Evolutionary conservation across 768 basidiomycete species (phyloP).

Genomic region (Dictyophora rubrovolvata): DNA sequence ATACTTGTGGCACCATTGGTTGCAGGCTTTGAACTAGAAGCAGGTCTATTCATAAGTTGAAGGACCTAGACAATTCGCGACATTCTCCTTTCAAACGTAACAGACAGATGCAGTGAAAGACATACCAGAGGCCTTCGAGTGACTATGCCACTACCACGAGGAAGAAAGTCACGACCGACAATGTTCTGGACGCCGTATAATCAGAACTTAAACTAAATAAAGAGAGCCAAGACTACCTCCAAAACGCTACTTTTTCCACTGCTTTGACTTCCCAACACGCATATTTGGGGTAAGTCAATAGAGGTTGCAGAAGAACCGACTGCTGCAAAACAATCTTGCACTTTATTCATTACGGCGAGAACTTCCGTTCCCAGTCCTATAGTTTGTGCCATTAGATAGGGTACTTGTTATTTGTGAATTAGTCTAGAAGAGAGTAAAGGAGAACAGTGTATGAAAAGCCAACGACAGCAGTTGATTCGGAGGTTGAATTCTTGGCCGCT

Average conservation of each 20-base stretch:
- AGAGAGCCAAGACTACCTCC: conserved; percentile 44
- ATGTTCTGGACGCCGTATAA: conserved; percentile 58
- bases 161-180: conserved; percentile 95
- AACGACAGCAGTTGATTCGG: background rate
- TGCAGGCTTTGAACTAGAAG: conserved; percentile 35
- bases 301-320: conserved; percentile 67
- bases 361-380: conserved; percentile 67
- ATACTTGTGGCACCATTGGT: conserved; percentile 36
- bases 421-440: background rate
- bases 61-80: conserved; percentile 49
- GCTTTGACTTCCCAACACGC: conserved; percentile 84
- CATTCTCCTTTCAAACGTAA: background rate
- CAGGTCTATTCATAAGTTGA: conserved; percentile 82
- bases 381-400: conserved; percentile 26
- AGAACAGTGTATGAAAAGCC: background rate
- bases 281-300: conserved; percentile 89
- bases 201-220: background rate
- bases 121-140: conserved; percentile 90
- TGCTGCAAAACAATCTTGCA: conserved; percentile 83
- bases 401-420: background rate
- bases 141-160: conserved; percentile 98
- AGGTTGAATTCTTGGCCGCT: background rate
- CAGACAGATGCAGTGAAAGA: background rate
- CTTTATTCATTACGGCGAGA: conserved; percentile 74
- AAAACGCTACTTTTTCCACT: conserved; percentile 91